These are phyloP conservation scores for Osmozyma mogii DNA, from an alignment of 805 yeast species.

Conservation along the genomic window DNA sequence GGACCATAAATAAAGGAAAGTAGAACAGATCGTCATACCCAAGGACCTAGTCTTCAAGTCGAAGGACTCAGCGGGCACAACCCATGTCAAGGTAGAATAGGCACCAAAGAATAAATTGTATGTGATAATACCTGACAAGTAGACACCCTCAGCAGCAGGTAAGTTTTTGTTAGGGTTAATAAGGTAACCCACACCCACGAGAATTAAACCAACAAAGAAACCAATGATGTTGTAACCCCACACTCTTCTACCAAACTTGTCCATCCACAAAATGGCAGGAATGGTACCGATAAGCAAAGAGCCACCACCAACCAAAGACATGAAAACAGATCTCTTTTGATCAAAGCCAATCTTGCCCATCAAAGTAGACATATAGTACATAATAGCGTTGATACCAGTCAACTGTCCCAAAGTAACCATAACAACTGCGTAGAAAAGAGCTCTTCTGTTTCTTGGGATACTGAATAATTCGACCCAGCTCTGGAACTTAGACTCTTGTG, in stretches of 20 bases:
- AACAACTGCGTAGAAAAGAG: conserved; percentile 47
- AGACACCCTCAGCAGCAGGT: conserved; percentile 49
- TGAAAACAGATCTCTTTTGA: conserved; percentile 45
- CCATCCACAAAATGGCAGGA: conserved; percentile 57
- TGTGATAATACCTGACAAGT: conserved; percentile 53
- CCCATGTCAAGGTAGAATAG: conserved; percentile 63
- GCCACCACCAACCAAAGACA: conserved; percentile 68
- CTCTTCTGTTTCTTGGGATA: conserved; percentile 53
- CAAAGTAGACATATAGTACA: conserved; percentile 56
- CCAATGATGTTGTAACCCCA: conserved; percentile 56
- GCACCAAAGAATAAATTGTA: conserved; percentile 63
- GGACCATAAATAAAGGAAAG: conserved; percentile 51
- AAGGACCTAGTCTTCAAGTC: conserved; percentile 51
- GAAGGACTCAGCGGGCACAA: conserved; percentile 57
- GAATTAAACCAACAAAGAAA: conserved; percentile 51
- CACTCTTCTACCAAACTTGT: conserved; percentile 46
- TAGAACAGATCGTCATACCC: conserved; percentile 57
- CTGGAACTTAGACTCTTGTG: conserved; percentile 27
- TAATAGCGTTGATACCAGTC: conserved; percentile 61
- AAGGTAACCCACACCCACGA: conserved; percentile 52
- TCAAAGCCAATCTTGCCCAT: conserved; percentile 49
- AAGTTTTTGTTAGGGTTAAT: conserved; percentile 29
- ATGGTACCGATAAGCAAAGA: conserved; percentile 54
- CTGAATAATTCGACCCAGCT: conserved; percentile 45
- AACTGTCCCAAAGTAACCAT: conserved; percentile 58